Base-by-base conservation (phyloP, 192 early-diverging fungal genomes). In the Entomortierella chlamydospora region DNA sequence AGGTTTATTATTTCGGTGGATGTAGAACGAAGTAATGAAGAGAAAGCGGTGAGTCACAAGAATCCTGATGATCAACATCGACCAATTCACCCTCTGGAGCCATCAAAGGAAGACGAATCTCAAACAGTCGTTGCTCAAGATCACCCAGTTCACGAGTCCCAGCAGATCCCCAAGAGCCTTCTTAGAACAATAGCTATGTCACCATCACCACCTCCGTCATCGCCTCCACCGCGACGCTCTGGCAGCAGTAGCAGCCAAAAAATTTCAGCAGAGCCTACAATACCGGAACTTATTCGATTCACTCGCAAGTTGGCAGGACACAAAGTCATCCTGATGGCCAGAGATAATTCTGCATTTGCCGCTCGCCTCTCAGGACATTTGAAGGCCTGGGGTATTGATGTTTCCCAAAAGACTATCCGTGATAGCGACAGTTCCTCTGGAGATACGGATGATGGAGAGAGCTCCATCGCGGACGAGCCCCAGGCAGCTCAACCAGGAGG, bases 291-390 rank as follows among this genome's bases (percentile, higher is more conserved):
- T 3, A 58, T 53, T 0, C 51, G 59, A 1, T 87, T 87, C 61
- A 81, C 81, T 20, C 70, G 76, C 31, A 68, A 59, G 8, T 60
- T 90, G 18, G 54, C 78, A 11, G 89, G 86, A 8, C 28, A 82
- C 22, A 84, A 74, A 33, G 84, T 86, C 6, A 69, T 83, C 0
- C 41, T 90, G n/a, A 64, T 86, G 69, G 83, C 89, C 0, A 73
- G 60, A 23, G 83, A 86, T 15, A 72, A 87, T 20, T 87, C 86
- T 18, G 69, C 76, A 8, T 90, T 90, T 69, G 87, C 87, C 4
- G 80, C 83, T 51, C 84, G 83, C 49, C 68, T 90, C 20, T 84
- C 82, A 0, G 81, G 82, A 33, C 87, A 84, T 63, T 74, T 90
- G 37, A 84, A 84, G 17, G 73, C 76, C 6, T 90, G 86, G 87